Base-by-base conservation (phyloP, 2,329 filamentous ascomycete species). In the Phoma sp. region DNA sequence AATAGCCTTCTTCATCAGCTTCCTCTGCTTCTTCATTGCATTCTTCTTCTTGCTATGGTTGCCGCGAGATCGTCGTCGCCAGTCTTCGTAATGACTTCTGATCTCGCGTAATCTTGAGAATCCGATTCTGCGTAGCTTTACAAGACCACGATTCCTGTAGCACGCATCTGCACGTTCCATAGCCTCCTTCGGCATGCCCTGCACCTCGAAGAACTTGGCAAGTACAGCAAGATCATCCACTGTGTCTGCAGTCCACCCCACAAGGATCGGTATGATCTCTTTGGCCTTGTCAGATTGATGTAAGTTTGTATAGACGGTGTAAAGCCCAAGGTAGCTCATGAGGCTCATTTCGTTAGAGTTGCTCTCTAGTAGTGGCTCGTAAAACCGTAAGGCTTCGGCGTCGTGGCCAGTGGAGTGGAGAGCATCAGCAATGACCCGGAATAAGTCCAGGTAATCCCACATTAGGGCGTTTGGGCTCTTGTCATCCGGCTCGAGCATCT, bases 161-260 rank as follows among this genome's bases (percentile, higher is more conserved):
- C 92, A 92, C 66, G 91, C 86, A 65, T 92, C 89, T 18, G 63
- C 72, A 43, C 69, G 66, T 32, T 66, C 57, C 52, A 65, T 62
- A 29, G 72, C 71, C 40, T 71, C 69, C 84, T 86, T 76, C 88
- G 85, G 58, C 87, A 87, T 37, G 84, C 83, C 59, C 83, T 86
- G 59, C 56, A 72, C 70, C 71, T 96, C 91, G 67, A 96, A 96
- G 73, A 97, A 85, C 65, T 90, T 92, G 11, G 91, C 91, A 9
- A 97, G 80, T 64, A 91, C 86, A 25, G 90, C 86, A 32, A 91
- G 87, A 32, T 91, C 90, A 57, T 92, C 88, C 40, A 93, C 86
- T 53, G 89, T 87, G 33, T 85, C 80, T 37, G 87, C 79, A 58
- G 96, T 89, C 54, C 86, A 83, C 45, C 91, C 85, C 30, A 92